Base-by-base conservation (phyloP, 2,329 filamentous ascomycete genomes). In the Penicillium sp. region DNA sequence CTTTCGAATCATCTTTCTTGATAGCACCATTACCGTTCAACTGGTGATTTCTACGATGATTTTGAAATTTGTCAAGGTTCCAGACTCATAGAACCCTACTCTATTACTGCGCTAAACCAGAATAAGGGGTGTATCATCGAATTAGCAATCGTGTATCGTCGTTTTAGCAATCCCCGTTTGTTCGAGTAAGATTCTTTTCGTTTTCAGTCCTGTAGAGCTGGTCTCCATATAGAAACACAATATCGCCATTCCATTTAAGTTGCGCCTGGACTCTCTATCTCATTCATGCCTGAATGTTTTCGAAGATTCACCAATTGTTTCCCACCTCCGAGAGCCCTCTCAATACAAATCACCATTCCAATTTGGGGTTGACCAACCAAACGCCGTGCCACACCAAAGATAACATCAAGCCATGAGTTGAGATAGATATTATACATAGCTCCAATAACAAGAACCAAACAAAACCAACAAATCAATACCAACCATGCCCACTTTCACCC, bases 401-500 rank as follows among this genome's bases (percentile, higher is more conserved):
- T 35, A 45, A 56, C n/a, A 53, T 24, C 24, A 30, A 22, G 12
- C 15, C 45, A 7, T n/a, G 26, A 54, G 8, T 17, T n/a, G 26
- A 54, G 8, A 54, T 53, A 54, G 8, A 54, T 53, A 53, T 2
- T n/a, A 22, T 26, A 40, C 35, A 40, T 3, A 26, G 51, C 22
- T n/a, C 30, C 4, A 4, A 33, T 15, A 22, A 2, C 8, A 51
- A 51, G 15, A 4, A 35, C 33, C 35, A 19, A 54, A 6, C 9
- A 8, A 17, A n/a, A 10, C 13, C 22, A 19, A 13, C 53, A 19
- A 19, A 10, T 80, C 72, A 88, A 74, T 88, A 88, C 86, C 86
- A 89, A 59, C 79, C 78, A 70, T 85, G 76, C 1, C 84, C 84
- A 33, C 83, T 80, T 68, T 88, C 86, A 0, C 85, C 85, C 22